These are phyloP conservation scores for Rhipidocladum racemiflorum DNA, from an alignment of 176 grass and related monocot species.

Conservation along the genomic window DNA sequence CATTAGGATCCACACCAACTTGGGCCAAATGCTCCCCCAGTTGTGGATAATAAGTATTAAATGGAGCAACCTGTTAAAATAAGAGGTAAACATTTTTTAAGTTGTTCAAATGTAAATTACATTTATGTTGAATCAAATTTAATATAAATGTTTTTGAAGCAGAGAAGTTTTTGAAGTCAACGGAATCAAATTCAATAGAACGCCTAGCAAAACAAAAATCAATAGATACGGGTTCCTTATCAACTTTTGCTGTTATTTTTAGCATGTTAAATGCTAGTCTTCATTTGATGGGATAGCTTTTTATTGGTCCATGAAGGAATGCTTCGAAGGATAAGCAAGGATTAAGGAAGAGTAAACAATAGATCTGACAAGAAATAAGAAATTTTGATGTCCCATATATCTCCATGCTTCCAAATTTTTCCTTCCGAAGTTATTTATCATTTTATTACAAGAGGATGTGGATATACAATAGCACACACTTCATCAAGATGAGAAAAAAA, in stretches of 20 bases:
- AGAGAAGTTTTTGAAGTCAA: not conserved
- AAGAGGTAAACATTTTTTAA: not conserved
- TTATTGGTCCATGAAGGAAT: not conserved
- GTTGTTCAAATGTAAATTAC: not conserved
- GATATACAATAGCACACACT: not conserved
- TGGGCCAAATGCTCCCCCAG: constrained; percentile 75
- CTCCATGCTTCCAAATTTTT: constrained; percentile 4
- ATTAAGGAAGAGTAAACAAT: not conserved
- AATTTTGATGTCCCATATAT: not conserved
- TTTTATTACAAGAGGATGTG: not conserved
- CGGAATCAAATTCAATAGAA: not conserved
- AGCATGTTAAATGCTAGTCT: not conserved
- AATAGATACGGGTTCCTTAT: not conserved
- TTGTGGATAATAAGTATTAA: constrained; percentile 97
- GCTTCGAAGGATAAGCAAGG: not conserved
- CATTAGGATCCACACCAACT: constrained; percentile 68
- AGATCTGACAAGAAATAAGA: not conserved
- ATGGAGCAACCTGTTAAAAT: constrained; percentile 85
- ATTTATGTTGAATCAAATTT: not conserved
- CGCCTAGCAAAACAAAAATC: too few species aligned
- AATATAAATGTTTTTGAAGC: not conserved
- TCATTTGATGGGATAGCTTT: not conserved
- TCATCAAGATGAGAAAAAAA: constrained; percentile 11
- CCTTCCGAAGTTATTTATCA: constrained; percentile 19
- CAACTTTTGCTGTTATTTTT: not conserved